Evolutionary conservation across 495 filamentous ascomycete species (phyloP).

Genomic region (Xylaria cubensis): DNA sequence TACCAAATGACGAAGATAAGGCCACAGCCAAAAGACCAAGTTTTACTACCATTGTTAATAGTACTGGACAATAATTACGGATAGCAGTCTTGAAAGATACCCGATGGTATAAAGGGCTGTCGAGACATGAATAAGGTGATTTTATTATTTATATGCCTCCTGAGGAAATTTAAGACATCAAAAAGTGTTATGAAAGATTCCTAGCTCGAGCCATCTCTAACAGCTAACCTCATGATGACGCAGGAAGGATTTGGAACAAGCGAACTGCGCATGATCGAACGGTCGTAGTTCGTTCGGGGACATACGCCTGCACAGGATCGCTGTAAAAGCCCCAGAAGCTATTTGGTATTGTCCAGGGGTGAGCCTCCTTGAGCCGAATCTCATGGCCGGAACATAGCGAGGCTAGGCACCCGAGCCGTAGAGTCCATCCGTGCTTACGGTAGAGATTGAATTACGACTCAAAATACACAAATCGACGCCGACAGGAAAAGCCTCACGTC

Average conservation of each 20-base stretch:
- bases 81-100: neutral
- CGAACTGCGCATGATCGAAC: neutral
- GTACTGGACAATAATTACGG: neutral
- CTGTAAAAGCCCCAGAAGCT: neutral
- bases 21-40: conserved; percentile 5
- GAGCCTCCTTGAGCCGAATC: neutral
- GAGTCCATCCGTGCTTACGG: neutral
- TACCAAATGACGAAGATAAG: neutral
- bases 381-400: neutral
- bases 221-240: neutral
- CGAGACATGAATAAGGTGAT: neutral
- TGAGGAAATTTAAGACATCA: neutral
- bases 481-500: neutral
- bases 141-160: neutral
- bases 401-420: neutral
- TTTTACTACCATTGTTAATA: conserved; percentile 1
- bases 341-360: neutral
- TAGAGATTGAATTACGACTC: neutral
- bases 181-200: neutral
- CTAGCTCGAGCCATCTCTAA: neutral
- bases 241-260: neutral
- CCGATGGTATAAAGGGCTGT: neutral
- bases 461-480: neutral
- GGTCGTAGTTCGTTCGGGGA: neutral
- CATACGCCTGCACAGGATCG: neutral